Base-by-base conservation (phyloP, 2,329 filamentous ascomycete species). In the Colletotrichum gigasporum region DNA sequence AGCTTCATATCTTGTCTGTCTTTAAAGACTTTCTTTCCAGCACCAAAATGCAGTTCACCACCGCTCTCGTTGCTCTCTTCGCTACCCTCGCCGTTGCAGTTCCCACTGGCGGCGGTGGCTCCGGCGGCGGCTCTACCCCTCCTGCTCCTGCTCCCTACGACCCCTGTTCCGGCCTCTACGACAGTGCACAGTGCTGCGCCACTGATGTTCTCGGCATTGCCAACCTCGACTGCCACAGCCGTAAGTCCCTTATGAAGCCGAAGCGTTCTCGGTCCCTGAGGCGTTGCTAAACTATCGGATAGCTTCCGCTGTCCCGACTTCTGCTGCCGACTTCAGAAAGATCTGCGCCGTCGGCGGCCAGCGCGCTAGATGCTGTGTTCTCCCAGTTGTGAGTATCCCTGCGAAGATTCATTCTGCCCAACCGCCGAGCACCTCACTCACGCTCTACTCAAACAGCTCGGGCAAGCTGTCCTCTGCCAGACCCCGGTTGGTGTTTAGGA, bases 181-280 rank as follows among this genome's bases (percentile, higher is more conserved):
- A 70, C 68, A 79, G 68, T 26, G 71, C 83, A 3, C 81, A 84
- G 67, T 90, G 88, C 80, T 90, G 88, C 71, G 83, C 87, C 11
- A 87, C 86, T 22, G 85, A 90, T 68, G 80, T 90, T 30, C 82
- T 90, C 30, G 82, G 84, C 61, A 66, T 89, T 65, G 85, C 82
- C 6, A 78, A 86, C 72, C 77, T 89, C 24, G 77, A 90, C 78
- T 90, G 88, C 72, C 74, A 69, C 11, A 70, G 76, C 57, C 85
- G 59, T 63, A 8, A 59, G 59, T 45, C 5, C n/a, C n/a, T n/a
- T n/a, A n/a, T n/a, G n/a, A n/a, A n/a, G n/a, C n/a, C n/a, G n/a
- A n/a, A n/a, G n/a, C n/a, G n/a, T 12, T 0, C 14, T 22, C 10
- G 6, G 14, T 4, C 24, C 2, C 18, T n/a, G 4, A 3, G 16